phyloP scores from a whole-genome alignment of 2,329 filamentous ascomycete genomes.

The Helotiales sp. region DNA sequence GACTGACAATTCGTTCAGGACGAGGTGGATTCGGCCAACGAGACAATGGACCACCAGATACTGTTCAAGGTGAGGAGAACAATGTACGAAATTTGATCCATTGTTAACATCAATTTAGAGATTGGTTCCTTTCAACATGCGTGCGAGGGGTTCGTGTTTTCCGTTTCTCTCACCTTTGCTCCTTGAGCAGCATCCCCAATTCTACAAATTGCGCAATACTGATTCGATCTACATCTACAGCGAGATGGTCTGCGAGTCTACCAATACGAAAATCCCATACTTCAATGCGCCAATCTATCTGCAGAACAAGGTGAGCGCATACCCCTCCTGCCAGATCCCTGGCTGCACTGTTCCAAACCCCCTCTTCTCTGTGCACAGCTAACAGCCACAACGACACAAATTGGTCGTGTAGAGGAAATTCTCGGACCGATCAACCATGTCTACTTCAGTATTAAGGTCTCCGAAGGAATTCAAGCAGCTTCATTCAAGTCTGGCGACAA shows the following conservation, averaged over 20 bases:
- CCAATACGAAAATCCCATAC: constrained; percentile 94
- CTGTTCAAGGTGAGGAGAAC: constrained; percentile 57
- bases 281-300: constrained; percentile 99
- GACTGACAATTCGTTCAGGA: constrained; percentile 48
- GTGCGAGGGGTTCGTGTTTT: constrained; percentile 72
- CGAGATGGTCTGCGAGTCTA: constrained; percentile 95
- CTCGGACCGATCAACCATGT: constrained; percentile 95
- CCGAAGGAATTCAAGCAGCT: constrained; percentile 91
- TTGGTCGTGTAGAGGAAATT: constrained; percentile 98
- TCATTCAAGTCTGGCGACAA: constrained; percentile 97
- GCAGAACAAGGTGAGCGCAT: constrained; percentile 79
- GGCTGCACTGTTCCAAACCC: neutral
- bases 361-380: constrained; percentile 7
- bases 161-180: neutral
- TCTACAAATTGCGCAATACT: neutral
- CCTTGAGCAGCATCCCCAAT: neutral
- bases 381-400: constrained; percentile 62
- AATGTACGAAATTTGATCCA: neutral
- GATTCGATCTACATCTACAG: neutral
- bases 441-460: constrained; percentile 97
- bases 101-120: constrained; percentile 56
- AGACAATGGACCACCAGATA: constrained; percentile 66
- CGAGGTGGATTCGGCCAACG: constrained; percentile 65
- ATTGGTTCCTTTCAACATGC: constrained; percentile 95
- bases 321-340: no score